Evolutionary conservation across 257 asterid genomes (phyloP).

Genomic region (Salvia miltiorrhiza): DNA sequence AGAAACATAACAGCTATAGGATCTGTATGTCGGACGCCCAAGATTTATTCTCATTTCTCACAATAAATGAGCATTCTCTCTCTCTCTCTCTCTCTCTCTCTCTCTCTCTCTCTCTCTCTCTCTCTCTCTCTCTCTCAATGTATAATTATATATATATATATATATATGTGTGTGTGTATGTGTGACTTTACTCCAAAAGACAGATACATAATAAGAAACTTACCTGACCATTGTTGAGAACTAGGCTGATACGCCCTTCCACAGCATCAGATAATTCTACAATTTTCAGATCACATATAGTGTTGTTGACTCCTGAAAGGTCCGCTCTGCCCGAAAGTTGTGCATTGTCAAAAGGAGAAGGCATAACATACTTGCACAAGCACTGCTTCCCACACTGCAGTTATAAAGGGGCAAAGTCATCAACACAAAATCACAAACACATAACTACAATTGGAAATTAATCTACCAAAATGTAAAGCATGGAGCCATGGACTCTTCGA

Average conservation of each 20-base stretch:
- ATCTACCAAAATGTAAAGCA: conserved; percentile 5
- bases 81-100: too few species aligned
- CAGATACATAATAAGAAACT: conserved; percentile 3
- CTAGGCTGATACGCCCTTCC: conserved; percentile 70
- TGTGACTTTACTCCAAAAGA: conserved; percentile 16
- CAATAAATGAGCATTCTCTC: too few species aligned
- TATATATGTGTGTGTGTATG: too few species aligned
- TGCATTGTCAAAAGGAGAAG: conserved; percentile 41
- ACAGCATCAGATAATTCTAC: conserved; percentile 80
- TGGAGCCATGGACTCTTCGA: background rate
- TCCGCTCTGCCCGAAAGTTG: conserved; percentile 30
- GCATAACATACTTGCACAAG: conserved; percentile 73
- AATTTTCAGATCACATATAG: conserved; percentile 42
- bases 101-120: too few species aligned
- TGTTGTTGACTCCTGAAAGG: conserved; percentile 30
- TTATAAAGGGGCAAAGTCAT: conserved; percentile 16
- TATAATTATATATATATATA: too few species aligned
- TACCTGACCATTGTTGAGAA: conserved; percentile 72
- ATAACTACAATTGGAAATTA: conserved; percentile 5
- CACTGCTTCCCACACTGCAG: conserved; percentile 88
- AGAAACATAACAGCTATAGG: too few species aligned
- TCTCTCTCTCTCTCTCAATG: too few species aligned
- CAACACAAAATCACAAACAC: conserved; percentile 21
- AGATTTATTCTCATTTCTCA: too few species aligned
- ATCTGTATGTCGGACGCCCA: too few species aligned